phyloP scores from a whole-genome alignment of 163 green algal species.

The Scenedesmus sp. region DNA sequence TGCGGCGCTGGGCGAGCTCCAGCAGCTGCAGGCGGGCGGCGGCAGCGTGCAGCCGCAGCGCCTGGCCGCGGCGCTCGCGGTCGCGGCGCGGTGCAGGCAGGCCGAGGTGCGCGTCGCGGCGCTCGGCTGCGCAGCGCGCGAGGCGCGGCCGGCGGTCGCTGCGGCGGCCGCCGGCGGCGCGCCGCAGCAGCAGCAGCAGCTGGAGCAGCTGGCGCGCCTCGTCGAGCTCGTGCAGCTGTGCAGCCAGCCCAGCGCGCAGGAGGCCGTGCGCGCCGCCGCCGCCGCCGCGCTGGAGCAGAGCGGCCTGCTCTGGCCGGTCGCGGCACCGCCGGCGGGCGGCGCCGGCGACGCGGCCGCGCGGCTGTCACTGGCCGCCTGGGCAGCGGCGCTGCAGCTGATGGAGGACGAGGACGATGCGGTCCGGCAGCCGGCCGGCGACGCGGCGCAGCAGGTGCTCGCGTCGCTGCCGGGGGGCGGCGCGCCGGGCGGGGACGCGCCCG shows the following conservation, averaged over 20 bases:
- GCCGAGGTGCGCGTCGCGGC: slow-evolving; percentile 25
- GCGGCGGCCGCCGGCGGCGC: not conserved
- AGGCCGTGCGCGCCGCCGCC: slow-evolving; percentile 14
- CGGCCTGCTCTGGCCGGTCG: slow-evolving; percentile 52
- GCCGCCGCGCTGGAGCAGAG: slow-evolving; percentile 51
- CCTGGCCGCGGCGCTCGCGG: not conserved
- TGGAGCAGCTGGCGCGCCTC: slow-evolving; percentile 32
- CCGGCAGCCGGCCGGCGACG: slow-evolving; percentile 29
- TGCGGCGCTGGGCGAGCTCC: slow-evolving; percentile 29
- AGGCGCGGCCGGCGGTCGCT: slow-evolving; percentile 5
- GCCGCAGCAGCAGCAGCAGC: slow-evolving; percentile 10
- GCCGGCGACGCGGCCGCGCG: slow-evolving; percentile 9
- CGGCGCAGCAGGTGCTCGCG: slow-evolving; percentile 48
- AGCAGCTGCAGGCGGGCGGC: slow-evolving; percentile 42
- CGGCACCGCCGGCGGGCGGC: slow-evolving; percentile 27
- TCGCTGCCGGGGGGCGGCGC: not conserved
- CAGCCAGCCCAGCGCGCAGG: not conserved
- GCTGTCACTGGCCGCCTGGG: slow-evolving; percentile 50
- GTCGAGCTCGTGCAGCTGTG: not conserved
- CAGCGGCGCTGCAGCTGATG: slow-evolving; percentile 57
- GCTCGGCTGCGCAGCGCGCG: slow-evolving; percentile 6
- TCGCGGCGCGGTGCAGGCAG: slow-evolving; percentile 4
- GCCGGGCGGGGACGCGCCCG: not conserved
- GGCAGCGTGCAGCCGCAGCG: slow-evolving; percentile 1
- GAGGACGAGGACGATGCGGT: slow-evolving; percentile 82